Conservation (phyloP, 495 filamentous ascomycete species). For the Aspergillus ostianus region DNA sequence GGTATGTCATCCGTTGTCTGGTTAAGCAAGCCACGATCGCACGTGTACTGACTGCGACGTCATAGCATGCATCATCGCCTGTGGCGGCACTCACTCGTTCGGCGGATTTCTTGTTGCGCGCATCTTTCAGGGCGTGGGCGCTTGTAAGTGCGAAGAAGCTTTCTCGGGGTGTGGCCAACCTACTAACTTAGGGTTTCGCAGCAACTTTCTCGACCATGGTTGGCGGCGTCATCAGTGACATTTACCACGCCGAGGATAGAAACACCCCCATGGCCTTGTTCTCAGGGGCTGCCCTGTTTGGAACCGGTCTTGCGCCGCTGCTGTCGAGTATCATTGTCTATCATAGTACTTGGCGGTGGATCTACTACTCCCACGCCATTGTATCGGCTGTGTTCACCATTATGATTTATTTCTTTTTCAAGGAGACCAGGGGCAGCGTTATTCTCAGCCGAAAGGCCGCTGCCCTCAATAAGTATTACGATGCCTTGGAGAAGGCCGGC, state of each 20-base stretch:
- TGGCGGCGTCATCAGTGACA: constrained; percentile 85
- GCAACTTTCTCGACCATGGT: constrained; percentile 89
- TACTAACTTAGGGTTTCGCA: constrained; percentile 7
- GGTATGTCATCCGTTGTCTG: constrained; percentile 23
- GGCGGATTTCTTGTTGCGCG: constrained; percentile 75
- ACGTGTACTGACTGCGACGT: constrained; percentile 5
- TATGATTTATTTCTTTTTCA: constrained; percentile 64
- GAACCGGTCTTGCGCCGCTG: constrained; percentile 80
- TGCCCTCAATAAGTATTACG: constrained; percentile 77
- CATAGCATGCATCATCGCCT: constrained; percentile 65
- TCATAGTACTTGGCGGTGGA: constrained; percentile 75
- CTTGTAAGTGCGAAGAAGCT: constrained; percentile 40
- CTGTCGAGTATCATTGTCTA: constrained; percentile 68
- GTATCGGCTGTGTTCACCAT: constrained; percentile 61
- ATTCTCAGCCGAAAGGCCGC: constrained; percentile 75
- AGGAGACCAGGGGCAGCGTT: constrained; percentile 81
- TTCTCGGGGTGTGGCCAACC: not conserved
- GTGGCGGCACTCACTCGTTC: constrained; percentile 69
- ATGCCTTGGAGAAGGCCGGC: constrained; percentile 63
- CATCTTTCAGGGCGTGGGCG: constrained; percentile 72
- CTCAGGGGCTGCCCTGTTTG: constrained; percentile 69
- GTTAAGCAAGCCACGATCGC: not conserved
- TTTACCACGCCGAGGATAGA: constrained; percentile 74
- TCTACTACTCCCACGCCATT: constrained; percentile 86
- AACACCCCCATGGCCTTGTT: constrained; percentile 93